Percentiles rank a stretch among this genome's conserved stretches.
These are phyloP conservation scores for Lactarius sanguifluus DNA, from an alignment of 768 basidiomycete species.

Conservation along the genomic window DNA sequence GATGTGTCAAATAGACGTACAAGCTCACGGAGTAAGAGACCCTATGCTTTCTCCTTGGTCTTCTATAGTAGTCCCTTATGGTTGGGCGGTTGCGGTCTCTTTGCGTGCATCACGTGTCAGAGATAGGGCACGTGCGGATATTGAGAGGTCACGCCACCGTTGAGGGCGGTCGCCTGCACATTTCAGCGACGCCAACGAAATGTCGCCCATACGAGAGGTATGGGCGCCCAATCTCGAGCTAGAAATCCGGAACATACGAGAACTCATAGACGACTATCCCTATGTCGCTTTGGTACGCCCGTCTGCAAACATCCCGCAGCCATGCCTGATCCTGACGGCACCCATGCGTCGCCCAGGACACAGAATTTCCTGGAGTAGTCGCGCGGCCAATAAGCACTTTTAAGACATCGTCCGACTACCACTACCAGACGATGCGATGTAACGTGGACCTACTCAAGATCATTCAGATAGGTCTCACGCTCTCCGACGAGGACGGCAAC, in stretches of 20 bases:
- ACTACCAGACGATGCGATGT: slow-evolving; percentile 99
- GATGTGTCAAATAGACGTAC: slow-evolving; percentile 30
- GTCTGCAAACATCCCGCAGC: slow-evolving; percentile 18
- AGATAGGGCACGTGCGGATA: slow-evolving; percentile 17
- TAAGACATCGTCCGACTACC: slow-evolving; percentile 96
- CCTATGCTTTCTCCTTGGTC: neutral
- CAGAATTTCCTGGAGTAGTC: slow-evolving; percentile 98
- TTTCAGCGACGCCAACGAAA: slow-evolving; percentile 31
- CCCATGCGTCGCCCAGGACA: slow-evolving; percentile 63
- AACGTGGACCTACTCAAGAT: slow-evolving; percentile 98
- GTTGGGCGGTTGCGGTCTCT: neutral
- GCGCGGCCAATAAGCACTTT: slow-evolving; percentile 95
- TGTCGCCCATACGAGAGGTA: slow-evolving; percentile 91
- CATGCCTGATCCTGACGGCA: slow-evolving; percentile 24
- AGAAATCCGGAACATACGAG: slow-evolving; percentile 88
- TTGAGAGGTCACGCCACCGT: slow-evolving; percentile 13
- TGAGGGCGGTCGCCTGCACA: neutral
- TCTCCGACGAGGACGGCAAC: slow-evolving; percentile 92
- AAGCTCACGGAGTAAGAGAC: slow-evolving; percentile 19
- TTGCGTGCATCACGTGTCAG: slow-evolving; percentile 15
- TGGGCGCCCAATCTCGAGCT: slow-evolving; percentile 92
- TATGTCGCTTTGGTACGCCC: slow-evolving; percentile 87
- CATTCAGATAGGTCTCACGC: slow-evolving; percentile 94
- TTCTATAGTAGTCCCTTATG: neutral
- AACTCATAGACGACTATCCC: slow-evolving; percentile 85